Evolutionary conservation across 805 yeast species (phyloP).

Genomic region (Sugiyamaella smithiae): DNA sequence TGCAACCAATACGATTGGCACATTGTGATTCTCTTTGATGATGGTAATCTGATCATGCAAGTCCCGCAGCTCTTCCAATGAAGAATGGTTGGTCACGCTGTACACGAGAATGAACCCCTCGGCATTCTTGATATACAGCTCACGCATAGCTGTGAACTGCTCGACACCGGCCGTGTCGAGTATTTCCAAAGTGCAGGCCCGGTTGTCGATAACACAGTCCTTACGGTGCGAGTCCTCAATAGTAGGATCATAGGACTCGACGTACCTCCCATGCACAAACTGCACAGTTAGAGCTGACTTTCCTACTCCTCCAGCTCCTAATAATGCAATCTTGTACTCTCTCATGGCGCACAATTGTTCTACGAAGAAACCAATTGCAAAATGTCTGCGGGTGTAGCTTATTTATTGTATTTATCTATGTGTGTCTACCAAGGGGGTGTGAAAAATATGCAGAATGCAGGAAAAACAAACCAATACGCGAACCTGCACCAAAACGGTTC

Average conservation of each 20-base stretch:
- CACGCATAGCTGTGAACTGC: conserved; percentile 95
- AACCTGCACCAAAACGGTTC: not conserved
- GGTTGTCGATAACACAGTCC: conserved; percentile 82
- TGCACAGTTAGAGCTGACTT: conserved; percentile 91
- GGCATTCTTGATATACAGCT: conserved; percentile 65
- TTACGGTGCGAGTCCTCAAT: conserved; percentile 94
- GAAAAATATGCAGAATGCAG: conserved; percentile 1
- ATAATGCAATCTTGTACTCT: conserved; percentile 86
- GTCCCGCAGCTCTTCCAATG: conserved; percentile 73
- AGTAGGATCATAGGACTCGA: conserved; percentile 93
- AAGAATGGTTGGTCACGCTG: conserved; percentile 71
- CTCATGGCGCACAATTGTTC: conserved; percentile 9
- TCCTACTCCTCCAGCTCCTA: conserved; percentile 98
- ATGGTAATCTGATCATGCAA: conserved; percentile 80
- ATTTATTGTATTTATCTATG: not conserved
- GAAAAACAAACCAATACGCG: conserved; percentile 6
- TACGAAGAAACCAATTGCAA: too few species aligned
- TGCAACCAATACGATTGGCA: conserved; percentile 89
- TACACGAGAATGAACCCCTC: conserved; percentile 88
- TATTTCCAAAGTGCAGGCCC: conserved; percentile 81
- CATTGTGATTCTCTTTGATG: conserved; percentile 68
- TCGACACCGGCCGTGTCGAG: conserved; percentile 94
- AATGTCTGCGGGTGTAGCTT: too few species aligned
- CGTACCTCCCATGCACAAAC: conserved; percentile 84
- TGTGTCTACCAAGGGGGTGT: conserved; percentile 1